Evolutionary conservation across 352 stramenopile species (phyloP).

Genomic region (Aphanomyces invadans): DNA sequence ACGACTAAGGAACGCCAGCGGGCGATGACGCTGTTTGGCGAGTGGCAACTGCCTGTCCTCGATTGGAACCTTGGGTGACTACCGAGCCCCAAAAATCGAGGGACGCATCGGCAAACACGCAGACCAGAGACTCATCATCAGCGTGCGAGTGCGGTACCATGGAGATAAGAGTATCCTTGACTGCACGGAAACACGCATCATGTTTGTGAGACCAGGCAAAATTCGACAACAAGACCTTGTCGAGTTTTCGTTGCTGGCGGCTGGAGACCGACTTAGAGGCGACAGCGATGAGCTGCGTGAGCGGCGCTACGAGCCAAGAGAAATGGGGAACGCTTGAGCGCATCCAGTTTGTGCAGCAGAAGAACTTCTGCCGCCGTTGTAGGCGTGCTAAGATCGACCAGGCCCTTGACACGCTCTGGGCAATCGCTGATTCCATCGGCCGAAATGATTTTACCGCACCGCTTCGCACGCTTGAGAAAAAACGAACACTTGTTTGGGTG

Average conservation of each 20-base stretch:
- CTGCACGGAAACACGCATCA: slow-evolving; percentile 1
- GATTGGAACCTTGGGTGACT: slow-evolving; percentile 21
- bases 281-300: slow-evolving; percentile 17
- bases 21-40: slow-evolving; percentile 24
- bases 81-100: slow-evolving; percentile 27
- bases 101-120: slow-evolving; percentile 28
- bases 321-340: slow-evolving; percentile 29
- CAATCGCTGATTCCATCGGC: slow-evolving; percentile 24
- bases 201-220: slow-evolving; percentile 17
- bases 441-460: slow-evolving; percentile 29
- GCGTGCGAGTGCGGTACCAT: slow-evolving; percentile 27
- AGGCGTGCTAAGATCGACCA: slow-evolving; percentile 26
- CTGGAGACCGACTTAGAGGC: background rate
- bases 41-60: slow-evolving; percentile 3
- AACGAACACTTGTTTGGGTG: slow-evolving; percentile 33
- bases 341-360: slow-evolving; percentile 36
- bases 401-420: slow-evolving; percentile 26
- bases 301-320: slow-evolving; percentile 13
- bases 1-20: slow-evolving; percentile 24
- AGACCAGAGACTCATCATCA: slow-evolving; percentile 3
- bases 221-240: slow-evolving; percentile 10
- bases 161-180: slow-evolving; percentile 17
- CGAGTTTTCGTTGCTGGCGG: slow-evolving; percentile 25
- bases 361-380: slow-evolving; percentile 27
- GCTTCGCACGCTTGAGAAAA: slow-evolving; percentile 22